These are phyloP conservation scores for Leccinum imitatum DNA, from an alignment of 768 basidiomycete genomes.

Conservation along the genomic window DNA sequence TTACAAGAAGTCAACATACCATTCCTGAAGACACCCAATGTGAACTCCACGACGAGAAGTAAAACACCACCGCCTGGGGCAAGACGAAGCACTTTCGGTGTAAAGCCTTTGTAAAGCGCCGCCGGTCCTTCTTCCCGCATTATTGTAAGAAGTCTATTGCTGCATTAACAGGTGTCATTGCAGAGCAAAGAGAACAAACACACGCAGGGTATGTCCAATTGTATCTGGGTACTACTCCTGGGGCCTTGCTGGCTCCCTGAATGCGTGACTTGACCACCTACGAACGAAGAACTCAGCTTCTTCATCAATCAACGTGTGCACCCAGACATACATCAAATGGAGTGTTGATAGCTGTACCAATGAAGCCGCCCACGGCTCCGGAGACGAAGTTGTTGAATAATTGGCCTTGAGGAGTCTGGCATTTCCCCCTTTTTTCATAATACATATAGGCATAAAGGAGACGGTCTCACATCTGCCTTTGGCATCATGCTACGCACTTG, in stretches of 20 bases:
- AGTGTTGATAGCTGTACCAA: constrained; percentile 89
- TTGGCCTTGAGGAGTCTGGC: constrained; percentile 61
- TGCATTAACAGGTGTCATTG: background rate
- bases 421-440: background rate
- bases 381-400: constrained; percentile 92
- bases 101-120: constrained; percentile 93
- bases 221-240: constrained; percentile 82
- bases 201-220: constrained; percentile 93
- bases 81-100: constrained; percentile 91
- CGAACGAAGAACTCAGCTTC: background rate
- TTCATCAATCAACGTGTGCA: background rate
- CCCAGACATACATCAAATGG: constrained; percentile 56
- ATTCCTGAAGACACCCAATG: constrained; percentile 71
- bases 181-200: constrained; percentile 11
- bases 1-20: constrained; percentile 37
- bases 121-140: constrained; percentile 82
- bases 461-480: constrained; percentile 70
- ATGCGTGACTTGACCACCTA: constrained; percentile 97
- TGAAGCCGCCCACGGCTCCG: constrained; percentile 85
- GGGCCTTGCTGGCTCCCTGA: constrained; percentile 64
- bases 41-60: constrained; percentile 90
- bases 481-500: constrained; percentile 79
- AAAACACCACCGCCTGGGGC: constrained; percentile 96
- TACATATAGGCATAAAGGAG: background rate
- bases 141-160: constrained; percentile 60